These are phyloP conservation scores for Stephania yunnanensis DNA, from an alignment of 164 flowering plant genomes.

Conservation along the genomic window DNA sequence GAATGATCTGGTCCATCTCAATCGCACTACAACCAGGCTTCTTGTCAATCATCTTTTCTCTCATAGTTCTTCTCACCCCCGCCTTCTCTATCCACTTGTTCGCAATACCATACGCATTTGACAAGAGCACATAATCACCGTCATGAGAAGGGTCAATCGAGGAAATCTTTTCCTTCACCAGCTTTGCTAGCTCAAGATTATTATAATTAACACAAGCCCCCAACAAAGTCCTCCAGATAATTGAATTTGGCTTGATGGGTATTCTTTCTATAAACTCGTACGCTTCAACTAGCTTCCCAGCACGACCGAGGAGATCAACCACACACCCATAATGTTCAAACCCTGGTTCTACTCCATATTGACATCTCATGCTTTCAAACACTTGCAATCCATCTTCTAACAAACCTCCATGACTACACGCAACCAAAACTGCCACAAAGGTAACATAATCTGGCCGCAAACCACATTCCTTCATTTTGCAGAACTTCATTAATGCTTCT, in stretches of 20 bases:
- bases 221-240: constrained; percentile 46
- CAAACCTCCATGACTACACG: constrained; percentile 8
- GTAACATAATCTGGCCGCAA: constrained; percentile 4
- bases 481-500: background rate
- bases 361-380: background rate
- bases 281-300: constrained; percentile 38
- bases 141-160: constrained; percentile 39
- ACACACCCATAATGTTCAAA: background rate
- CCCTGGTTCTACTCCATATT: constrained; percentile 7
- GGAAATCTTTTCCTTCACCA: constrained; percentile 27
- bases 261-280: constrained; percentile 33
- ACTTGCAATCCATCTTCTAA: constrained; percentile 3
- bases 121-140: constrained; percentile 48
- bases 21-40: constrained; percentile 39
- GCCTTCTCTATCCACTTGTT: constrained; percentile 39
- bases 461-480: constrained; percentile 1
- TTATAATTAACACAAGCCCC: constrained; percentile 46
- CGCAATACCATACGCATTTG: constrained; percentile 41
- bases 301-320: constrained; percentile 47
- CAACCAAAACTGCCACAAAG: background rate
- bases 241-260: constrained; percentile 34
- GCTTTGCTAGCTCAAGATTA: constrained; percentile 29
- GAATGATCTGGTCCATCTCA: constrained; percentile 25
- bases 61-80: constrained; percentile 31
- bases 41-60: constrained; percentile 35